Conservation (phyloP, 2,329 filamentous ascomycete genomes). For the Colletotrichum sp. region DNA sequence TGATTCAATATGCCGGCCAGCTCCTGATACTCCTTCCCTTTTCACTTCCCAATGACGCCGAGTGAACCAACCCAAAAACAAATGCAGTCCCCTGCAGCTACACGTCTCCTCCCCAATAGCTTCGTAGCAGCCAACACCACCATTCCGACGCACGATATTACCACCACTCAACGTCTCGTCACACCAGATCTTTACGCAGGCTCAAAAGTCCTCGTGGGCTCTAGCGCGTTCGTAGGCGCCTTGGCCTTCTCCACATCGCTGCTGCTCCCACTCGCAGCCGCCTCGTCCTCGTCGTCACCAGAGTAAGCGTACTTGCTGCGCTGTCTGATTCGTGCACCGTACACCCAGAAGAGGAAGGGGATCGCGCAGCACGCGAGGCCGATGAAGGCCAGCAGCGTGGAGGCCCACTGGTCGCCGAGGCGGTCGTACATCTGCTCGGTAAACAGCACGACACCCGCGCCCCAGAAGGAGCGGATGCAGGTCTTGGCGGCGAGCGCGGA, state of each 20-base stretch:
- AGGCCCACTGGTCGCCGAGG: conserved; percentile 79
- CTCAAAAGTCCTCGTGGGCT: conserved; percentile 10
- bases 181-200: neutral
- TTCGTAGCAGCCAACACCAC: neutral
- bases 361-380: conserved; percentile 80
- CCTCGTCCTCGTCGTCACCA: conserved; percentile 54
- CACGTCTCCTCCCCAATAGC: neutral
- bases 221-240: conserved; percentile 21
- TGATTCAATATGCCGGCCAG: neutral
- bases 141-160: neutral
- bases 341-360: conserved; percentile 82
- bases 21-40: neutral
- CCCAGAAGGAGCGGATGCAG: conserved; percentile 80
- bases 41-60: neutral
- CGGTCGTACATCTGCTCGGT: conserved; percentile 81
- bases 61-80: neutral
- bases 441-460: conserved; percentile 78
- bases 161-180: fast-evolving
- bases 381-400: conserved; percentile 74
- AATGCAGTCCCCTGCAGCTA: neutral
- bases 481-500: conserved; percentile 84
- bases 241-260: conserved; percentile 43
- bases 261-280: conserved; percentile 25
- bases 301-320: conserved; percentile 76
- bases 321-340: conserved; percentile 72